Base-by-base conservation (phyloP, 495 filamentous ascomycete genomes). In the Xylaria curta region DNA sequence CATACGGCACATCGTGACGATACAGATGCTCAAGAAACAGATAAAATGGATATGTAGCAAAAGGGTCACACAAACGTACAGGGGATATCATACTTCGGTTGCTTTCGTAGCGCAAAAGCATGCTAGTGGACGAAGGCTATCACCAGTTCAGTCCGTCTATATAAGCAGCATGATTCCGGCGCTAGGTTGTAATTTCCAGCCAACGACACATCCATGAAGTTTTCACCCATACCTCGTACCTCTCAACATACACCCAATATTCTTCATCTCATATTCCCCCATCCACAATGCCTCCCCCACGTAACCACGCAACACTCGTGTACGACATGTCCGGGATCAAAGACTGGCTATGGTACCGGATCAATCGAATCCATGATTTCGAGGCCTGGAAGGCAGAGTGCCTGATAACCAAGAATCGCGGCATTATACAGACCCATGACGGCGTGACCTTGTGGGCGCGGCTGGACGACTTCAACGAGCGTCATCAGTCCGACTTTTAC, bases 371-470 rank as follows among this genome's bases (percentile, higher is more conserved):
- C 15, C 5, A n/a, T 1, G 46, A 40, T 15, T 66, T 66, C 63
- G 63, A 66, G 3, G 28, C 28, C 0, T 66, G 63, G 63, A 46
- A 42, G 26, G 2, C 0, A 0, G 26, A 24, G 13, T 17, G 5
- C n/a, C 7, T 53, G 46, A 3, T 9, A 12, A 0, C 4, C 8
- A 17, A 13, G 12, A 26, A n/a, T 9, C 8, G 3, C 0, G 24
- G 19, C 46, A 24, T 53, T n/a, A 31, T 51, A 13, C 46, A 53
- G 5, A 66, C 63, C 46, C 13, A 26, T 28, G 9, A 66, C 44
- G 63, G 63, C 63, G 63, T 38, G 26, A 17, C 6, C 44, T 15
- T 66, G 46, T 36, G 26, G 63, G 63, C 44, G 46, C 15, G 42
- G 62, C 2, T 26, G 7, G 38, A 40, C 0, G 62, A 42, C 24